These are phyloP conservation scores for Neonectria sp. DNA, from an alignment of 2,329 filamentous ascomycete genomes.

Conservation along the genomic window DNA sequence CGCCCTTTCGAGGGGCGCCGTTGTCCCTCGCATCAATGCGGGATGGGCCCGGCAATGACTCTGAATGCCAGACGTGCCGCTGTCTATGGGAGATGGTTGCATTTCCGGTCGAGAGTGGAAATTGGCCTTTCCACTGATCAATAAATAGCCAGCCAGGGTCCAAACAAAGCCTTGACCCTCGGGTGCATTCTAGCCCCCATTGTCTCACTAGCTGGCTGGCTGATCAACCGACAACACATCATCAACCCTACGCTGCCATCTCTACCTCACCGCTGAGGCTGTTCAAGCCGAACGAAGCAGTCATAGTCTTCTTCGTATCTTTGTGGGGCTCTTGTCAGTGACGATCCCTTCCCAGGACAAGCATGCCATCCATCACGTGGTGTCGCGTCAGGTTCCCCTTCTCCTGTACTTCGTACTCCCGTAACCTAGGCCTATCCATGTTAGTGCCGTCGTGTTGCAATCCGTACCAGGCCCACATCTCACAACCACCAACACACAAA, in stretches of 20 bases:
- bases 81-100: not conserved
- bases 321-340: not conserved
- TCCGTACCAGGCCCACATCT: not conserved
- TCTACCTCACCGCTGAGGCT: not conserved
- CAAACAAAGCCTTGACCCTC: not conserved
- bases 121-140: not conserved
- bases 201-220: conserved; percentile 1
- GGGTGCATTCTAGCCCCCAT: not conserved
- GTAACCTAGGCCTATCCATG: not conserved
- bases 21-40: conserved; percentile 16
- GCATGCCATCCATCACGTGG: not conserved
- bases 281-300: too few relatives aligned
- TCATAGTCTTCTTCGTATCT: not conserved
- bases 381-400: not conserved
- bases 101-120: not conserved
- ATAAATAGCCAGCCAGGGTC: not conserved
- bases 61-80: not conserved
- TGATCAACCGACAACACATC: not conserved
- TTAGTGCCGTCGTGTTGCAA: not conserved
- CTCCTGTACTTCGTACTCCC: too few relatives aligned
- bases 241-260: not conserved
- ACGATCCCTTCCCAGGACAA: not conserved
- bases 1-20: conserved; percentile 1
- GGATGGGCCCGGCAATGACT: conserved; percentile 1
- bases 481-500: not conserved